Conservation (phyloP, 2,329 filamentous ascomycete genomes). For the Monilinia vaccinii-corymbosi region DNA sequence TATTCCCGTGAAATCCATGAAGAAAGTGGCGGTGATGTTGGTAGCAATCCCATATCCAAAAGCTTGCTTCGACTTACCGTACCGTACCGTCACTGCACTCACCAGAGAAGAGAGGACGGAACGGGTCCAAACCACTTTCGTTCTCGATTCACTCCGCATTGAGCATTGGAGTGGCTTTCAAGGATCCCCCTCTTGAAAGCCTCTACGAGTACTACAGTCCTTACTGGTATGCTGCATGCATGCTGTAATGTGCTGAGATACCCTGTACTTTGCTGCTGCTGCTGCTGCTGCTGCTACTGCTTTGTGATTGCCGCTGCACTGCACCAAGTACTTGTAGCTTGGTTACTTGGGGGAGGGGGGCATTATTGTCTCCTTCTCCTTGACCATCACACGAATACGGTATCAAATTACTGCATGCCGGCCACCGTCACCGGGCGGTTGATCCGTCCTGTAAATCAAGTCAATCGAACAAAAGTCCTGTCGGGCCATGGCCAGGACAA, state of each 20-base stretch:
- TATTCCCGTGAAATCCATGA: not conserved
- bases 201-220: not conserved
- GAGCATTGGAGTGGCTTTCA: not conserved
- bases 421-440: too few relatives aligned
- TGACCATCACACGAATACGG: not conserved
- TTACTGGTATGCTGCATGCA: not conserved
- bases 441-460: too few relatives aligned
- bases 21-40: not conserved
- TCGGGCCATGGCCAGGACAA: too few relatives aligned
- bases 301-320: not conserved
- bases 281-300: too few relatives aligned
- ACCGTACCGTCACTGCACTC: too few relatives aligned
- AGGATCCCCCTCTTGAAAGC: not conserved
- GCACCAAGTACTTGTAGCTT: not conserved
- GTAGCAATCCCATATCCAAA: too few relatives aligned
- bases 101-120: not conserved
- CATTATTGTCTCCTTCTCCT: not conserved
- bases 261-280: not conserved
- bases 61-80: not conserved
- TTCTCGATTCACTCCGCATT: not conserved
- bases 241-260: constrained; percentile 1
- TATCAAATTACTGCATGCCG: too few relatives aligned
- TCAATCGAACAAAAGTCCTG: too few relatives aligned
- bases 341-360: not conserved
- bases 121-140: not conserved